Base-by-base conservation (phyloP, 2,329 filamentous ascomycete genomes). In the Aspergillus brunneoviolaceus region DNA sequence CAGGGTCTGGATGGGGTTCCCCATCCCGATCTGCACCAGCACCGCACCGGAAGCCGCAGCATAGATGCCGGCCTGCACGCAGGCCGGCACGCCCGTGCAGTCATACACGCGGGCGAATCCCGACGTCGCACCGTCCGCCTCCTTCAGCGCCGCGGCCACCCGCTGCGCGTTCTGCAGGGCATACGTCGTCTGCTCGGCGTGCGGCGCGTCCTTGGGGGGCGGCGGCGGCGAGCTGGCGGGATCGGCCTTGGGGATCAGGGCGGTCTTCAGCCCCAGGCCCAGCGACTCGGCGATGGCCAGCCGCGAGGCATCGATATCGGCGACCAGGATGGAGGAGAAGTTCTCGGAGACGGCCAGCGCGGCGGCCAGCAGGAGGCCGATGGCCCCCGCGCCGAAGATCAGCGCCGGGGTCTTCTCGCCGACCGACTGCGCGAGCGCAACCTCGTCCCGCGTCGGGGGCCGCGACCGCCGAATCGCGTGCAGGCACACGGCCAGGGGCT, bases 371-470 rank as follows among this genome's bases (percentile, higher is more conserved):
- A 88, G 73, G 9, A 87, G 72, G 0, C 85, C 85, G 10, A 88
- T 85, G 3, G 85, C 84, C 5, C 85, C 85, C 5, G 85, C 85
- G 5, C 85, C 85, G 62, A 87, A 84, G 2, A 87, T 82, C 19
- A 87, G 69, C 1, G 85, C 83, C 0, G 80, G 81, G 9, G 80
- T 78, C 4, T 70, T 69, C 52, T 75, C 72, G n/a, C 69, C 68
- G 4, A 69, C 62, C 55, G 80, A 75, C 53, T 79, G 72, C 2
- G 78, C 81, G 16, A 79, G 74, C 0, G 65, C 63, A 2, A 75
- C 72, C 6, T 73, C 67, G 4, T 73, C 72, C 7, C 62, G 63
- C 3, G 70, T 72, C 4, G 81, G 77, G 62, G 83, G 79, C 52
- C 79, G 75, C 54, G 84, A 85, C 54, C 85, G 77, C 54, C 82